Percentiles rank a stretch among this genome's conserved stretches.
These are phyloP conservation scores for Xylaria nigripes DNA, from an alignment of 495 filamentous ascomycete species.

Conservation along the genomic window DNA sequence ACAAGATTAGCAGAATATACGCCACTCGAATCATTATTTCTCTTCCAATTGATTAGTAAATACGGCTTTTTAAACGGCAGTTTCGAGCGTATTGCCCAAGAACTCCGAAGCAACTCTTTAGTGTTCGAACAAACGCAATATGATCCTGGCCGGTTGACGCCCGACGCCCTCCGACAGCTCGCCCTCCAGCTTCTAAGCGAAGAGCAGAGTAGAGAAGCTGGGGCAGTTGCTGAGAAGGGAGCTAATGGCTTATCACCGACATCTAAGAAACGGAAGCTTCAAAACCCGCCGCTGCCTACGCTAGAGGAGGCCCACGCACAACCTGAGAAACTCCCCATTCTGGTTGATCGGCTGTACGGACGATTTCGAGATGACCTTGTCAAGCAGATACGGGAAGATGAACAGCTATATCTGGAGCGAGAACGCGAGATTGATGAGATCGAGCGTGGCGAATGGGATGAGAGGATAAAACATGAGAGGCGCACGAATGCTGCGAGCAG, in stretches of 20 bases:
- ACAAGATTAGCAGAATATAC: slow-evolving; percentile 56
- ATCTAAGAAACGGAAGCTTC: slow-evolving; percentile 66
- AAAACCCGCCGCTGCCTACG: slow-evolving; percentile 54
- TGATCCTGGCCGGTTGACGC: slow-evolving; percentile 63
- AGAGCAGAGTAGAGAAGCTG: slow-evolving; percentile 45
- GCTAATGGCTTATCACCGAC: slow-evolving; percentile 35
- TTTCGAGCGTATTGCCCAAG: slow-evolving; percentile 66
- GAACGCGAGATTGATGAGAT: slow-evolving; percentile 61
- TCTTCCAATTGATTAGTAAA: slow-evolving; percentile 70
- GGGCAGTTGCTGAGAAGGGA: slow-evolving; percentile 28
- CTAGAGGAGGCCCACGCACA: slow-evolving; percentile 57
- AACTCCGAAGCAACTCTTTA: slow-evolving; percentile 60
- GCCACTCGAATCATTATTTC: slow-evolving; percentile 76
- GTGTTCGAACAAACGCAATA: slow-evolving; percentile 60
- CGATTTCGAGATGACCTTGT: slow-evolving; percentile 62
- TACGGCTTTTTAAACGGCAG: slow-evolving; percentile 55
- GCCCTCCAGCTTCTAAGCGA: slow-evolving; percentile 71
- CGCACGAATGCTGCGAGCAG: slow-evolving; percentile 17
- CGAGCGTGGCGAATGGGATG: slow-evolving; percentile 41
- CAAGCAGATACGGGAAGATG: slow-evolving; percentile 63
- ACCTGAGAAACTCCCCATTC: slow-evolving; percentile 53
- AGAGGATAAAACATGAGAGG: slow-evolving; percentile 16
- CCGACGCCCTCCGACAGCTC: slow-evolving; percentile 68
- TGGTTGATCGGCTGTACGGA: slow-evolving; percentile 66
- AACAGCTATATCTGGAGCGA: slow-evolving; percentile 56